These are phyloP conservation scores for Rhodotorula sphaerocarpa DNA, from an alignment of 768 basidiomycete species.

Conservation along the genomic window DNA sequence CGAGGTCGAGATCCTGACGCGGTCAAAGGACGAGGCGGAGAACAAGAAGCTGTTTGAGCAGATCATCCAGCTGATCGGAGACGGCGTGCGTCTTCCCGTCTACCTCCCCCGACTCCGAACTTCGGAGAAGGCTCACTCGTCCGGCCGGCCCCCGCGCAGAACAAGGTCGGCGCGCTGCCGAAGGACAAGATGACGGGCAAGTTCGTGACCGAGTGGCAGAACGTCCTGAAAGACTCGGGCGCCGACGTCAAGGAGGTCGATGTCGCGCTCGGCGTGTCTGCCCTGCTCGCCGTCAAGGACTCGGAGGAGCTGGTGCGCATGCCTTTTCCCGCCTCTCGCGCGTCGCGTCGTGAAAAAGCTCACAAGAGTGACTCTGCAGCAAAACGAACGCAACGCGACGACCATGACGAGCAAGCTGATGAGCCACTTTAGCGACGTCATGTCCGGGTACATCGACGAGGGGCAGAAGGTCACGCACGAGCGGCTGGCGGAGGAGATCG, in stretches of 20 bases:
- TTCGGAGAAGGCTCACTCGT: not conserved
- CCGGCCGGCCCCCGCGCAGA: slow-evolving; percentile 38
- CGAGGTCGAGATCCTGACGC: slow-evolving; percentile 61
- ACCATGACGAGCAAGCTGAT: slow-evolving; percentile 76
- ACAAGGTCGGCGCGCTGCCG: slow-evolving; percentile 62
- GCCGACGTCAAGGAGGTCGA: slow-evolving; percentile 65
- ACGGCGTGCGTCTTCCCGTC: slow-evolving; percentile 9
- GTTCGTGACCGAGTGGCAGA: slow-evolving; percentile 72
- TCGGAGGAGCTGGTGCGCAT: slow-evolving; percentile 68
- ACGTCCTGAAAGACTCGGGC: slow-evolving; percentile 28
- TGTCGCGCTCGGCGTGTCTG: slow-evolving; percentile 64
- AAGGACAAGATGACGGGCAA: slow-evolving; percentile 85
- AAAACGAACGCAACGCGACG: slow-evolving; percentile 65
- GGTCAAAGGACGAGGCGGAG: slow-evolving; percentile 42
- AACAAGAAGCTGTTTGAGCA: slow-evolving; percentile 37
- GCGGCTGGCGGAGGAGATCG: slow-evolving; percentile 72
- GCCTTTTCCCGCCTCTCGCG: not conserved
- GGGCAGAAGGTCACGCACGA: slow-evolving; percentile 87
- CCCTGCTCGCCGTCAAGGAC: slow-evolving; percentile 79
- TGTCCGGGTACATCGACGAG: slow-evolving; percentile 83
- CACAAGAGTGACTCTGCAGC: no score
- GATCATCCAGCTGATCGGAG: slow-evolving; percentile 30
- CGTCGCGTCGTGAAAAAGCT: not conserved
- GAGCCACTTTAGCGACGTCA: slow-evolving; percentile 70
- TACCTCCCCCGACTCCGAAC: not conserved